phyloP scores from a whole-genome alignment of 257 asterid species.

The Datura wrightii region DNA sequence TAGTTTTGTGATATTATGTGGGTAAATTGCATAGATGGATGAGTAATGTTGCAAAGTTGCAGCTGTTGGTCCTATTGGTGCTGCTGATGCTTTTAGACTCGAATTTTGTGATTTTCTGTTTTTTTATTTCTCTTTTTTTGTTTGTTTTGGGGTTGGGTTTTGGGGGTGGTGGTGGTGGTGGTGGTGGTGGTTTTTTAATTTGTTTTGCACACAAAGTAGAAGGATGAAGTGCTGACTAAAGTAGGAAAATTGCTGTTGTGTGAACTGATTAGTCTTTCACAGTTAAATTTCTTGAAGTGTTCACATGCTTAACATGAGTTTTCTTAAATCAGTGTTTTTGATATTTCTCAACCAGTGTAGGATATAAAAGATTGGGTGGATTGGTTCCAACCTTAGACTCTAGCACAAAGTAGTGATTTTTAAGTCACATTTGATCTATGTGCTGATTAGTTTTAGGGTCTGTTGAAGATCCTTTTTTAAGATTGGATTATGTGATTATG shows the following conservation, averaged over 20 bases:
- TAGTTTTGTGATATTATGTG: not conserved
- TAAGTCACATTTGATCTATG: not conserved
- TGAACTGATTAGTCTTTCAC: not conserved
- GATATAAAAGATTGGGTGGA: not conserved
- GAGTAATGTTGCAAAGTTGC: not conserved
- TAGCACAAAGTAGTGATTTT: slow-evolving; percentile 11
- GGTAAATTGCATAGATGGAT: not conserved
- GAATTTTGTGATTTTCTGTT: slow-evolving; percentile 5
- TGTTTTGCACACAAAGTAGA: not conserved
- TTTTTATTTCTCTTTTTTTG: not conserved
- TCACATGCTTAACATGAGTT: not conserved
- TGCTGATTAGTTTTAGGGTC: not conserved
- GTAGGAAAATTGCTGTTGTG: not conserved
- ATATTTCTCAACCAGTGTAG: not conserved
- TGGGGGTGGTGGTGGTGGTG: not conserved
- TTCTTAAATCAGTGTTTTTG: not conserved
- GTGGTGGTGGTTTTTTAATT: not conserved
- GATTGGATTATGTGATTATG: not conserved
- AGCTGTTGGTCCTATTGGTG: not conserved
- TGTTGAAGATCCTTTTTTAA: not conserved
- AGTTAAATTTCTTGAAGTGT: not conserved
- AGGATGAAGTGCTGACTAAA: not conserved
- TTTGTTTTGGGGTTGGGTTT: not conserved
- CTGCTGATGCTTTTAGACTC: slow-evolving; percentile 9
- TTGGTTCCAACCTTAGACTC: not conserved